Evolutionary conservation across 805 yeast genomes (phyloP).

Genomic region (Lachancea mirantina): DNA sequence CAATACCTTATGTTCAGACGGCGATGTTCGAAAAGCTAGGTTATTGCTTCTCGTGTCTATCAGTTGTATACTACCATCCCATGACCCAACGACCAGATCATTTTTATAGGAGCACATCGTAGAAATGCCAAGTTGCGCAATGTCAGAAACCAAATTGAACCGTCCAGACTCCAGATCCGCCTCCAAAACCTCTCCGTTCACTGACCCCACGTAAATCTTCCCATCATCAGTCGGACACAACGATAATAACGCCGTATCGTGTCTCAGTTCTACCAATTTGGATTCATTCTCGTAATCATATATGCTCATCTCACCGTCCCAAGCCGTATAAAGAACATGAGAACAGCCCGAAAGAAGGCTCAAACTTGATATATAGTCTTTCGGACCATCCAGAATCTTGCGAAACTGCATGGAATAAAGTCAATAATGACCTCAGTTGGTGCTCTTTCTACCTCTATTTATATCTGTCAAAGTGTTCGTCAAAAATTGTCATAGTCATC

Average conservation of each 20-base stretch:
- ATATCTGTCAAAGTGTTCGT: too few relatives aligned
- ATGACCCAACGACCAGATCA: slow-evolving; percentile 48
- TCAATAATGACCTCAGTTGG: too few relatives aligned
- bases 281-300: slow-evolving; percentile 32
- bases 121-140: slow-evolving; percentile 38
- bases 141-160: slow-evolving; percentile 19
- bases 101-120: slow-evolving; percentile 23
- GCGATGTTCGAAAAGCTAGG: slow-evolving; percentile 30
- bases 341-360: slow-evolving; percentile 18
- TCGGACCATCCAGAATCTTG: slow-evolving; percentile 10
- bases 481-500: too few relatives aligned
- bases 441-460: too few relatives aligned
- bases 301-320: slow-evolving; percentile 48
- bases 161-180: slow-evolving; percentile 44
- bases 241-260: slow-evolving; percentile 15
- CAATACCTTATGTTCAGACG: slow-evolving; percentile 38
- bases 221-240: slow-evolving; percentile 11
- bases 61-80: slow-evolving; percentile 49
- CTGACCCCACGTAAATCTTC: slow-evolving; percentile 41
- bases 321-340: slow-evolving; percentile 45
- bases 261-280: slow-evolving; percentile 6
- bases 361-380: slow-evolving; percentile 25
- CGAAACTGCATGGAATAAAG: slow-evolving; percentile 7
- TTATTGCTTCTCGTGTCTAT: slow-evolving; percentile 36
- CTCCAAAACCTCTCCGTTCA: slow-evolving; percentile 48